A percentile compares a stretch with the other conserved stretches of the same genome.
Conservation (phyloP, 176 grass and related monocot species). For the Zoysia japonica region DNA sequence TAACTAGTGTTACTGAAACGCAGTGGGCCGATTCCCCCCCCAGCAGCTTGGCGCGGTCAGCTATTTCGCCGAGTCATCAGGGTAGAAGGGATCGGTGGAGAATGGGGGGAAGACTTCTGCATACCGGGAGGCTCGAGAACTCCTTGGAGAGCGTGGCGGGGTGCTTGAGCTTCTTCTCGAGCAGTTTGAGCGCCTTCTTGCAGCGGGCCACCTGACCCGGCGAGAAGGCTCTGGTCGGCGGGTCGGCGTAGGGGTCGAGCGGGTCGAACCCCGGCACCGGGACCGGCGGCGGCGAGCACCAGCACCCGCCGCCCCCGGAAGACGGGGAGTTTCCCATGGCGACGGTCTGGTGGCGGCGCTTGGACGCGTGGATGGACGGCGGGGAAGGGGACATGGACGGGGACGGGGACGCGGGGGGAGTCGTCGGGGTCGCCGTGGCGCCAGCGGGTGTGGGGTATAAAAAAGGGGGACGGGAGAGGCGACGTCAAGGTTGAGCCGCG, state of each 20-base stretch:
- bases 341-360: slow-evolving; percentile 35
- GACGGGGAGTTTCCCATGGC: slow-evolving; percentile 25
- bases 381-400: background rate
- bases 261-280: slow-evolving; percentile 5
- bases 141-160: slow-evolving; percentile 41
- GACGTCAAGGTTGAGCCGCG: background rate
- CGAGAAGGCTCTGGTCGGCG: slow-evolving; percentile 18
- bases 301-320: background rate
- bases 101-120: background rate
- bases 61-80: no score
- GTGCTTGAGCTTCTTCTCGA: slow-evolving; percentile 55
- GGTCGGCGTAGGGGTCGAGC: slow-evolving; percentile 1
- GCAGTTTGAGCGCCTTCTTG: slow-evolving; percentile 51
- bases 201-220: slow-evolving; percentile 41
- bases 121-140: slow-evolving; percentile 64
- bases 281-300: background rate
- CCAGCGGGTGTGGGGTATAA: background rate
- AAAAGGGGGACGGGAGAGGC: background rate
- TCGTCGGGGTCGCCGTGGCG: slow-evolving; percentile 50
- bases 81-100: background rate
- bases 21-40: background rate
- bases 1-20: background rate
- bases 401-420: slow-evolving; percentile 34
- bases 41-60: background rate
- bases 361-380: slow-evolving; percentile 10